phyloP scores from a whole-genome alignment of 306 rosid genomes.

The Fragaria ananassa region DNA sequence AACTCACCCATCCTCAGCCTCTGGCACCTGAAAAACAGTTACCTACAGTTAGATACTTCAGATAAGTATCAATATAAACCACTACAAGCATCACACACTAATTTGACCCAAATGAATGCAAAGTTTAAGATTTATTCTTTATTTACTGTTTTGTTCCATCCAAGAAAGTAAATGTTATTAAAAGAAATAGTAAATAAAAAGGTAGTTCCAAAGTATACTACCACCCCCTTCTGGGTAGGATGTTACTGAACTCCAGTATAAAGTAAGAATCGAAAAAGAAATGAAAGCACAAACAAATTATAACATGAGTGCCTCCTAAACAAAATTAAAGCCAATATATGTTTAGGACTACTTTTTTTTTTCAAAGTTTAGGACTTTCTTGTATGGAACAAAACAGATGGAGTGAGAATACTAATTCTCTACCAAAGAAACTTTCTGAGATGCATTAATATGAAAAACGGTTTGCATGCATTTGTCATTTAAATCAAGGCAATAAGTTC shows the following conservation, averaged over 20 bases:
- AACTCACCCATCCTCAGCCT: slow-evolving; percentile 56
- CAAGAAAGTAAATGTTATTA: not conserved
- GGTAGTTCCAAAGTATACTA: not conserved
- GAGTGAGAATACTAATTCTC: not conserved
- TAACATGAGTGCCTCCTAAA: not conserved
- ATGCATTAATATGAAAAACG: not conserved
- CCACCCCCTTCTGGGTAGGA: not conserved
- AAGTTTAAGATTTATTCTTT: not conserved
- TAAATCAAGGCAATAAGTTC: not conserved
- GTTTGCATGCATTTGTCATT: not conserved
- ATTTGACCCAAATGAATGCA: not conserved
- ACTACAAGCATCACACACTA: not conserved
- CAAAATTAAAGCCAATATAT: not conserved
- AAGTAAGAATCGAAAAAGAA: not conserved
- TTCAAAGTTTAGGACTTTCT: too few relatives aligned
- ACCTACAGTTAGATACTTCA: slow-evolving; percentile 29
- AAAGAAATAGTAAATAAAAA: not conserved
- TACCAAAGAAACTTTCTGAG: not conserved
- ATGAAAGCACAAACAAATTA: not conserved
- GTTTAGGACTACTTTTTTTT: too few relatives aligned
- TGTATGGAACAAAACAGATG: not conserved
- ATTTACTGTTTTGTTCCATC: not conserved
- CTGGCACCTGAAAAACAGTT: slow-evolving; percentile 45
- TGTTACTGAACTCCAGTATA: not conserved
- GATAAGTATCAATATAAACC: slow-evolving; percentile 18